These are phyloP conservation scores for Diaporthe humulicola DNA, from an alignment of 2,329 filamentous ascomycete genomes.

Conservation along the genomic window DNA sequence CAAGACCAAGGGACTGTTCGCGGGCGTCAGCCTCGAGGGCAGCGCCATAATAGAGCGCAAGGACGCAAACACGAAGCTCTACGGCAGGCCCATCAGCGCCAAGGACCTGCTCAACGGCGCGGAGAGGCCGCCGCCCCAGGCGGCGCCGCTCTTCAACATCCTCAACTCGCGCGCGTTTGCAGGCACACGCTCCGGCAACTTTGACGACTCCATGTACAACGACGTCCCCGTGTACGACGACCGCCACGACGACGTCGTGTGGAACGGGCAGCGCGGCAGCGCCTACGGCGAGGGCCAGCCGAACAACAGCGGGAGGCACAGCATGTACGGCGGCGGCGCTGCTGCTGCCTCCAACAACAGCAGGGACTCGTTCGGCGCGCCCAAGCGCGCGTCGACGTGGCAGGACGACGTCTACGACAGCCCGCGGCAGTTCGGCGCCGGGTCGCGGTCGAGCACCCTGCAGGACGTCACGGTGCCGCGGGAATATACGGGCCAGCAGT, in stretches of 20 bases:
- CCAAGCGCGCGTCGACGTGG: slow-evolving; percentile 78
- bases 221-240: slow-evolving; percentile 92
- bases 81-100: slow-evolving; percentile 85
- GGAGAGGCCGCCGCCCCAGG: slow-evolving; percentile 83
- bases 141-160: slow-evolving; percentile 86
- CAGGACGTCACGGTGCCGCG: slow-evolving; percentile 52
- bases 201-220: slow-evolving; percentile 86
- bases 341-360: slow-evolving; percentile 49
- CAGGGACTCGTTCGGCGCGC: slow-evolving; percentile 67
- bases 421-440: slow-evolving; percentile 54
- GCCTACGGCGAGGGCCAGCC: slow-evolving; percentile 77
- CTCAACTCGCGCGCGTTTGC: slow-evolving; percentile 89
- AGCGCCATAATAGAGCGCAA: slow-evolving; percentile 93
- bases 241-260: slow-evolving; percentile 83
- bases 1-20: slow-evolving; percentile 97
- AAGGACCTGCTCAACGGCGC: slow-evolving; percentile 83
- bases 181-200: slow-evolving; percentile 64
- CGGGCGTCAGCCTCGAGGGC: slow-evolving; percentile 93
- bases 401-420: slow-evolving; percentile 81
- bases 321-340: slow-evolving; percentile 47
- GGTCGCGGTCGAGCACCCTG: slow-evolving; percentile 66
- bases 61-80: slow-evolving; percentile 97
- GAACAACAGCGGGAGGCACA: slow-evolving; percentile 49
- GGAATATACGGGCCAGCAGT: slow-evolving; percentile 51
- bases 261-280: slow-evolving; percentile 80